Evolutionary conservation across 352 stramenopile species (phyloP).

Genomic region (Phytophthora podocarpi): DNA sequence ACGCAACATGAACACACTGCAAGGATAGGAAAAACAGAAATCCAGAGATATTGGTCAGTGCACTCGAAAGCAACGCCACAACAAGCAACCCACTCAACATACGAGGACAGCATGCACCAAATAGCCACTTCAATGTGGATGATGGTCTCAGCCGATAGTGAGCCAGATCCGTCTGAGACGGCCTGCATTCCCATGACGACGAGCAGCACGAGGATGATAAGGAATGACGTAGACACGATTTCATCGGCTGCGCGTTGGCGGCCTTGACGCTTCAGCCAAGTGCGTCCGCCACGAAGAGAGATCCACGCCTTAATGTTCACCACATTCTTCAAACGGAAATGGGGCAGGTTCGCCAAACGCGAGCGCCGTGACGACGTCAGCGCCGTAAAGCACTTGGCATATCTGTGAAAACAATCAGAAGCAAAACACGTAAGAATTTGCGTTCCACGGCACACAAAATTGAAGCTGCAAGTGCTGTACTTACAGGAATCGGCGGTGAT

Average conservation of each 20-base stretch:
- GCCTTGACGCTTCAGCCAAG: slow-evolving; percentile 88
- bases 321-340: slow-evolving; percentile 92
- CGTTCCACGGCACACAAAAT: neutral
- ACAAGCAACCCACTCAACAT: slow-evolving; percentile 16
- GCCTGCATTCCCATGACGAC: slow-evolving; percentile 88
- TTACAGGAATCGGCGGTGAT: slow-evolving; percentile 84
- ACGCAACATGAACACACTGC: slow-evolving; percentile 88
- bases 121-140: slow-evolving; percentile 86
- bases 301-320: slow-evolving; percentile 93
- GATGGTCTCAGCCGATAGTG: slow-evolving; percentile 65
- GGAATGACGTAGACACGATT: slow-evolving; percentile 89
- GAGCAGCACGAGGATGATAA: slow-evolving; percentile 87
- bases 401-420: slow-evolving; percentile 36
- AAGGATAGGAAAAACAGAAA: slow-evolving; percentile 10
- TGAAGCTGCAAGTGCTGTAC: neutral
- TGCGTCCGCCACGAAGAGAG: slow-evolving; percentile 81
- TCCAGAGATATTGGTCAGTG: slow-evolving; percentile 7
- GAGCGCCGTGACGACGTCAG: slow-evolving; percentile 87
- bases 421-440: slow-evolving; percentile 12
- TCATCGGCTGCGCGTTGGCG: slow-evolving; percentile 86
- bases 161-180: slow-evolving; percentile 61
- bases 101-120: slow-evolving; percentile 87
- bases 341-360: slow-evolving; percentile 80
- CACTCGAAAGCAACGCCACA: slow-evolving; percentile 2
- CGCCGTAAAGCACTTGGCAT: slow-evolving; percentile 90